Conservation (phyloP, 2,329 filamentous ascomycete species). For the Epichloe aotearoae region DNA sequence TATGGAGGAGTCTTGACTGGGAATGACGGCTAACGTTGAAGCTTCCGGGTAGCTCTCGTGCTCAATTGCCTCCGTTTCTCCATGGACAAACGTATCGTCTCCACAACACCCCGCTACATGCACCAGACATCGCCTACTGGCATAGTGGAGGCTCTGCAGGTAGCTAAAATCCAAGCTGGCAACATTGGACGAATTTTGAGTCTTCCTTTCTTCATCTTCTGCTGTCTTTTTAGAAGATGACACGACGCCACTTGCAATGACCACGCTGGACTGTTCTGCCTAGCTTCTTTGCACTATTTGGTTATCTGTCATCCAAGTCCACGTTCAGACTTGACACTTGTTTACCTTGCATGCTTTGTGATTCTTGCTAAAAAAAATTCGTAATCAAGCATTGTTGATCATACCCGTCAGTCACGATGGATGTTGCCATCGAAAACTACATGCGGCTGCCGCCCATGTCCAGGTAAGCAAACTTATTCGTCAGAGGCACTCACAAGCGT, state of each 20-base stretch:
- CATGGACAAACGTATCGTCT: background rate
- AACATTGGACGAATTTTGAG: constrained; percentile 6
- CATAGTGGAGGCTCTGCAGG: constrained; percentile 6
- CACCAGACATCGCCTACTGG: constrained; percentile 7
- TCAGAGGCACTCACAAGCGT: background rate
- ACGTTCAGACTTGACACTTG: background rate
- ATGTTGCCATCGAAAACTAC: constrained; percentile 20
- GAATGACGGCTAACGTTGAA: background rate
- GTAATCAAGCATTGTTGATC: background rate
- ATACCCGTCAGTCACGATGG: constrained; percentile 16
- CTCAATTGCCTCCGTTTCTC: background rate
- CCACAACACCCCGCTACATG: constrained; percentile 8
- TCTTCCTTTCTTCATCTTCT: background rate
- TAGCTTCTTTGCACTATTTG: constrained; percentile 15
- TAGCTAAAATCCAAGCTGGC: constrained; percentile 1
- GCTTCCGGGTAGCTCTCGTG: background rate
- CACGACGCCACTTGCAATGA: constrained; percentile 23
- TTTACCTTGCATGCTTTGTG: constrained; percentile 6
- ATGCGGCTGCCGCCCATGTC: constrained; percentile 28
- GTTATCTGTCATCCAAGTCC: constrained; percentile 5
- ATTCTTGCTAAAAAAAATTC: constrained; percentile 1
- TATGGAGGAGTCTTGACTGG: background rate
- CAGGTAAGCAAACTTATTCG: constrained; percentile 23
- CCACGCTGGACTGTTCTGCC: constrained; percentile 7
- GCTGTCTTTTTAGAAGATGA: constrained; percentile 16